phyloP scores from a whole-genome alignment of 2,329 filamentous ascomycete species.

The Calonectria henricotiae region DNA sequence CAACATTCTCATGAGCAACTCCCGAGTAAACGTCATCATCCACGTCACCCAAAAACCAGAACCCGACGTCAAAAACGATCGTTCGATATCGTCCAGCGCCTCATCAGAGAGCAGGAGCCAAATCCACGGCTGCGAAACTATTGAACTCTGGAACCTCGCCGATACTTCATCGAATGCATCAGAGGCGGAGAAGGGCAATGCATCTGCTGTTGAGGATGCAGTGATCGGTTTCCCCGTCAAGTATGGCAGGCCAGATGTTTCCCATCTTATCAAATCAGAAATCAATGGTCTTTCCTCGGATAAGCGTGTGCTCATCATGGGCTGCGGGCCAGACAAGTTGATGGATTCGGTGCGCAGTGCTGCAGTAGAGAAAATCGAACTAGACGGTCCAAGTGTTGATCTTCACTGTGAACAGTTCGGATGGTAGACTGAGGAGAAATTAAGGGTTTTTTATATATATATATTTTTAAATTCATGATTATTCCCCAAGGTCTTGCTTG shows the following conservation, averaged over 20 bases:
- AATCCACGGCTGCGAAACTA: conserved; percentile 33
- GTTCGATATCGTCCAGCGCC: conserved; percentile 35
- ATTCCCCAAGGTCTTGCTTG: not conserved
- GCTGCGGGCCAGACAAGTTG: conserved; percentile 64
- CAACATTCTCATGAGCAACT: conserved; percentile 52
- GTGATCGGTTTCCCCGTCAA: conserved; percentile 44
- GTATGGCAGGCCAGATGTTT: conserved; percentile 60
- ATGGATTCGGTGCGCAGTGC: conserved; percentile 63
- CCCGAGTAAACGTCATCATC: conserved; percentile 54
- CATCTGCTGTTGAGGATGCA: conserved; percentile 22
- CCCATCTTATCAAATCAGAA: conserved; percentile 55
- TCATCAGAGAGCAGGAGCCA: conserved; percentile 34
- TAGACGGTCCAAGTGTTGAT: conserved; percentile 63
- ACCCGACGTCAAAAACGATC: conserved; percentile 30
- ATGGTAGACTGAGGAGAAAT: conserved; percentile 53
- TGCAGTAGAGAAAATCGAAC: conserved; percentile 59
- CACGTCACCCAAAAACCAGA: conserved; percentile 57
- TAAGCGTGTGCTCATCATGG: conserved; percentile 62
- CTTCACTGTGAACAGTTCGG: conserved; percentile 68
- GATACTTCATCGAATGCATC: conserved; percentile 13
- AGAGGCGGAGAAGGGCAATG: conserved; percentile 43
- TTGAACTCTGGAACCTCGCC: conserved; percentile 18
- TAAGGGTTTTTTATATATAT: not conserved
- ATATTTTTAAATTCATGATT: not conserved
- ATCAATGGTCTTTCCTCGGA: conserved; percentile 52